A percentile compares a stretch with the other conserved stretches of the same genome.
Conservation (phyloP, 2,329 filamentous ascomycete genomes). For the Podosphaera xanthii region DNA sequence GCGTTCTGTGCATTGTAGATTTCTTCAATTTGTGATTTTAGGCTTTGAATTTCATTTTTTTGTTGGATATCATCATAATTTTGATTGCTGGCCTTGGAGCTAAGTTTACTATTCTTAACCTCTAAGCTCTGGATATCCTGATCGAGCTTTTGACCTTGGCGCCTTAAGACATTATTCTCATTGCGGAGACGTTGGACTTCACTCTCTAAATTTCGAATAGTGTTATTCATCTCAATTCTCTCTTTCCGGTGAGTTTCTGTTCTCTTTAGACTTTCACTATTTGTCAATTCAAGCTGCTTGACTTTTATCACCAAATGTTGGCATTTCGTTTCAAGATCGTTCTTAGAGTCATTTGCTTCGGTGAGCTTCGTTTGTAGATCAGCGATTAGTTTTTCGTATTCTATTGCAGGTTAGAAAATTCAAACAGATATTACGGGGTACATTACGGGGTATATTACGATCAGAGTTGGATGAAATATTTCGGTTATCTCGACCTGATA, state of each 20-base stretch:
- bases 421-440: not conserved
- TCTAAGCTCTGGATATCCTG: not conserved
- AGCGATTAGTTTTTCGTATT: not conserved
- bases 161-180: not conserved
- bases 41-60: not conserved
- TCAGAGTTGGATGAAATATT: not conserved
- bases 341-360: not conserved
- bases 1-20: not conserved
- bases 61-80: not conserved
- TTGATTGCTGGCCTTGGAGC: not conserved
- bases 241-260: not conserved
- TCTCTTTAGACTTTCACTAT: not conserved
- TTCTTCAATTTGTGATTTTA: not conserved
- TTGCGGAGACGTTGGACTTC: not conserved
- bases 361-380: conserved; percentile 9
- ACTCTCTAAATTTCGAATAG: not conserved
- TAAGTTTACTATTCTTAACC: not conserved
- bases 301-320: not conserved
- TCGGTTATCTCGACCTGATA: not conserved
- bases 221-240: not conserved
- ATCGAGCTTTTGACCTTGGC: not conserved
- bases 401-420: not conserved
- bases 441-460: not conserved
- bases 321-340: not conserved
- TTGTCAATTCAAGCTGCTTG: not conserved